Conservation (phyloP, 2,329 filamentous ascomycete genomes). For the Clarireedia paspali region DNA sequence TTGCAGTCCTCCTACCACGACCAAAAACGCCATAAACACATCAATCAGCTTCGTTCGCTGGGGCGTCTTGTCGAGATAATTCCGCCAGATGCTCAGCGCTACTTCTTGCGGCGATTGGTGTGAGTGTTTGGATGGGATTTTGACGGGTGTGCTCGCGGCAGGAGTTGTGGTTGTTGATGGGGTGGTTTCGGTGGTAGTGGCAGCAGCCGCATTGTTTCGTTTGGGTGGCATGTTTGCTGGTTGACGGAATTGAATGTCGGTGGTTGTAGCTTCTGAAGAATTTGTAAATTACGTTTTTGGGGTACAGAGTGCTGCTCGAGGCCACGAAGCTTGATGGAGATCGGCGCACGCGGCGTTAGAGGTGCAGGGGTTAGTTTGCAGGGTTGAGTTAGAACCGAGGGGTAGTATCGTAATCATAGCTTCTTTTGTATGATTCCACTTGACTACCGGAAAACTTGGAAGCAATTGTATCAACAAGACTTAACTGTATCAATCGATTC, state of each 20-base stretch:
- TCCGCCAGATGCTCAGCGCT: constrained; percentile 60
- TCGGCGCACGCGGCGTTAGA: neutral
- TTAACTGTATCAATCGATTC: neutral
- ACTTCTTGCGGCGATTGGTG: constrained; percentile 42
- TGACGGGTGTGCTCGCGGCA: constrained; percentile 23
- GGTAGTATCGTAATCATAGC: constrained; percentile 2
- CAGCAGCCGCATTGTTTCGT: constrained; percentile 30
- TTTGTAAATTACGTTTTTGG: neutral
- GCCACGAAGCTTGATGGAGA: constrained; percentile 12
- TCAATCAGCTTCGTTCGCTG: constrained; percentile 91
- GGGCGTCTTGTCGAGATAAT: constrained; percentile 74
- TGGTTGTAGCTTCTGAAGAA: constrained; percentile 1
- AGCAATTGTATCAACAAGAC: too few relatives aligned
- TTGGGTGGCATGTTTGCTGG: constrained; percentile 42
- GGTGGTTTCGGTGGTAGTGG: constrained; percentile 17
- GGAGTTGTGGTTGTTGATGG: constrained; percentile 14
- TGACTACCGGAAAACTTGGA: too few relatives aligned
- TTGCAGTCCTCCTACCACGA: constrained; percentile 79
- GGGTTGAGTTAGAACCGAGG: constrained; percentile 4
- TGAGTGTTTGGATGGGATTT: constrained; percentile 17
- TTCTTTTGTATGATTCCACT: neutral
- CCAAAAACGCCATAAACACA: constrained; percentile 80
- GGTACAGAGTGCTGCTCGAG: neutral
- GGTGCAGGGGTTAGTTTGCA: neutral
- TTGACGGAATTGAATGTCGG: constrained; percentile 1